Evolutionary conservation across 2,329 filamentous ascomycete genomes (phyloP).

Genomic region (Nannizzia gypsea): DNA sequence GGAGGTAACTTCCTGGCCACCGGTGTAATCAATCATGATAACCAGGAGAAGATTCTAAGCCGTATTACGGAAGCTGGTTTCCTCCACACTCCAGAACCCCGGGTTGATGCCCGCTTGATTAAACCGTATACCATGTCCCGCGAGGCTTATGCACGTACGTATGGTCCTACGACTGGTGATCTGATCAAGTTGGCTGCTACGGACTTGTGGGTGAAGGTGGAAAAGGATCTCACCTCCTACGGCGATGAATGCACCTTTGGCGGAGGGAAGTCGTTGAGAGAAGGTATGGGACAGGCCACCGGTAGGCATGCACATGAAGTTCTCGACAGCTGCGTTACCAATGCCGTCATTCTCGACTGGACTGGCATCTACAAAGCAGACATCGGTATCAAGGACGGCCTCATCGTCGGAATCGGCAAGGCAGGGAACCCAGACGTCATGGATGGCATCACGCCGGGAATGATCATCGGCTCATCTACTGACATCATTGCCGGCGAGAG

Average conservation of each 20-base stretch:
- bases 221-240: conserved; percentile 71
- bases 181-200: conserved; percentile 69
- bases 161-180: conserved; percentile 84
- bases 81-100: conserved; percentile 59
- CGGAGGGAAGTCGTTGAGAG: conserved; percentile 82
- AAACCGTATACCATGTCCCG: conserved; percentile 61
- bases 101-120: conserved; percentile 43
- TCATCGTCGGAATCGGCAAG: conserved; percentile 83
- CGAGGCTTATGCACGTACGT: conserved; percentile 73
- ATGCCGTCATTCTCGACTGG: conserved; percentile 83
- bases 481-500: conserved; percentile 86
- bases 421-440: conserved; percentile 96
- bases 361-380: conserved; percentile 92
- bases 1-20: conserved; percentile 73
- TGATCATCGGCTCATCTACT: conserved; percentile 78
- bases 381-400: conserved; percentile 79
- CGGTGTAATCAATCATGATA: conserved; percentile 55
- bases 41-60: conserved; percentile 54
- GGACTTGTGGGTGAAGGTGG: conserved; percentile 80
- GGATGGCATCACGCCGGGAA: conserved; percentile 65
- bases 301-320: conserved; percentile 60
- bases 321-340: conserved; percentile 76
- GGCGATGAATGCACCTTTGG: conserved; percentile 95
- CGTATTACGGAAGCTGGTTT: conserved; percentile 63
- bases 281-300: conserved; percentile 90